Evolutionary conservation across 495 filamentous ascomycete genomes (phyloP).

Genomic region (Neurospora tetrasperma): DNA sequence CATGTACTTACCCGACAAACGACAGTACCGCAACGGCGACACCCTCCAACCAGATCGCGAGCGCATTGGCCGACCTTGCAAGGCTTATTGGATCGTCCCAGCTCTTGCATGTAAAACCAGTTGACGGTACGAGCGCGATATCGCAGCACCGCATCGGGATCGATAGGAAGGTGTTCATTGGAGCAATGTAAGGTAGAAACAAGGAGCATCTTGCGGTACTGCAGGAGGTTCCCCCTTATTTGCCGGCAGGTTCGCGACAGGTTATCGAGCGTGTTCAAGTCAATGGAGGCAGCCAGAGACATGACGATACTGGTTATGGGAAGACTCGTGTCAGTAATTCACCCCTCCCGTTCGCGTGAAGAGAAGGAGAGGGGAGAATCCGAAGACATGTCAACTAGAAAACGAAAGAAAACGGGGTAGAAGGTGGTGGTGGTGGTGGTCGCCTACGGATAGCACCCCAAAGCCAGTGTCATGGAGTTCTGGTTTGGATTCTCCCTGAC

Average conservation of each 20-base stretch:
- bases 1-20: constrained; percentile 61
- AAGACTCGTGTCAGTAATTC: constrained; percentile 17
- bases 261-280: constrained; percentile 75
- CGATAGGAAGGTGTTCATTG: constrained; percentile 48
- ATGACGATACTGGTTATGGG: constrained; percentile 53
- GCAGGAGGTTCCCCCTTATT: constrained; percentile 61
- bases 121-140: constrained; percentile 41
- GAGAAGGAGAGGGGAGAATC: constrained; percentile 13
- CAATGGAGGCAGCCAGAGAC: constrained; percentile 61
- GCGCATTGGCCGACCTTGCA: constrained; percentile 69
- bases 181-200: constrained; percentile 67
- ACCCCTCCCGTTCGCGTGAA: constrained; percentile 5
- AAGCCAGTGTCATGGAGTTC: constrained; percentile 61
- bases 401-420: background rate
- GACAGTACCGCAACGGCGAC: constrained; percentile 62
- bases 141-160: constrained; percentile 37
- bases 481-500: constrained; percentile 51
- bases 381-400: background rate
- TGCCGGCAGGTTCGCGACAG: constrained; percentile 73
- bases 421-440: constrained; percentile 22
- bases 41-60: constrained; percentile 73
- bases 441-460: constrained; percentile 84
- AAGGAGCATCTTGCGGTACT: constrained; percentile 61
- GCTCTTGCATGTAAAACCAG: constrained; percentile 41
- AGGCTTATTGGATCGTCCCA: constrained; percentile 23